Base-by-base conservation (phyloP, 345 rosid species). In the Stellera chamaejasme region DNA sequence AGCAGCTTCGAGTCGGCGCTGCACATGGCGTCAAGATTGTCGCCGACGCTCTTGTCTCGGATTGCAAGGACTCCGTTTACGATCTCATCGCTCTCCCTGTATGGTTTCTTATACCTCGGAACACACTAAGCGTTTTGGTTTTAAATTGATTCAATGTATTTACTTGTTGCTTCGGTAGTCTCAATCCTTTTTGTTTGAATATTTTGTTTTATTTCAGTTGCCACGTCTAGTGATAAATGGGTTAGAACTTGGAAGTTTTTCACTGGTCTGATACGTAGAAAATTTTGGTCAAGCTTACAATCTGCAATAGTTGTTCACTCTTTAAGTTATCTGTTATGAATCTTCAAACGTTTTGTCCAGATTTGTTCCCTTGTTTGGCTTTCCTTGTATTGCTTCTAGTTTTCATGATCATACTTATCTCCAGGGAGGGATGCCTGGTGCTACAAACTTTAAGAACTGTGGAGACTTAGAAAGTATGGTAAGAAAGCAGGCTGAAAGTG, bases 351-450 rank as follows among this genome's bases (percentile, higher is more conserved):
- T 19, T 55, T 16, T 43, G 11, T 41, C 23, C 23, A 54, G 11
- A 15, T 53, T 6, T 2, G 3, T 36, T 54, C 45, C 11, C 15
- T 53, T 6, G 27, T 27, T 27, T 15, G 44, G 27, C 11, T 43
- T 10, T 12, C 16, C 8, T 3, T 50, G 11, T 10, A 6, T 12
- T 39, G 16, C 9, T 5, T 25, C 14, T 45, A 45, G 14, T 47
- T 12, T 47, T 12, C 3, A 32, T 58, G 46, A 16, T 48, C 2
- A 1, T 19, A 19, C 43, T 39, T 12, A 51, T 39, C 25, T 48
- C 10, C 51, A 92, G 97, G 98, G 97, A 64, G 98, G 98, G 48
- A 74, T 88, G 75, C 97, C 97, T 0, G 97, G 98, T 16, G 96
- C 93, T 43, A 62, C 83, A 32, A 82, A 77, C 65, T 82, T 92